These are phyloP conservation scores for Fistulina hepatica DNA, from an alignment of 1,284 basidiomycete genomes.

Conservation along the genomic window DNA sequence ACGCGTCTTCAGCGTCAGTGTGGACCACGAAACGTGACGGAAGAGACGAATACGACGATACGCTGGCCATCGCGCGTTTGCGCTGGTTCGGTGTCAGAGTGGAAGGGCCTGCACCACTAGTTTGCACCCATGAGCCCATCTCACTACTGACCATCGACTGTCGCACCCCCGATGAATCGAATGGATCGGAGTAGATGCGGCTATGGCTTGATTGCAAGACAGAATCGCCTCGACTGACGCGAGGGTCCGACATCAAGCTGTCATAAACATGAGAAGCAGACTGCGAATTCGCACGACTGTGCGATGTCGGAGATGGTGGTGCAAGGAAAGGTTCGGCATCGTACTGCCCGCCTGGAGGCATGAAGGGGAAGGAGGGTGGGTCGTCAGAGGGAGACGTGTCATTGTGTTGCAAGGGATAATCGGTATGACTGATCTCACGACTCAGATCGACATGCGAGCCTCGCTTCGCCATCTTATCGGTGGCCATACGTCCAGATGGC, in stretches of 20 bases:
- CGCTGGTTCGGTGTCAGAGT: too few species aligned
- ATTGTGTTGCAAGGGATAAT: too few species aligned
- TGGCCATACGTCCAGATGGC: background rate
- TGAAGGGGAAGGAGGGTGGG: constrained; percentile 16
- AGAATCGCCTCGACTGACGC: too few species aligned
- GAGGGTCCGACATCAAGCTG: background rate
- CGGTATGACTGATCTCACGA: too few species aligned
- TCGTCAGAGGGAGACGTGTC: constrained; percentile 13
- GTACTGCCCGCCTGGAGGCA: constrained; percentile 19
- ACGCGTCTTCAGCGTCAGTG: constrained; percentile 52
- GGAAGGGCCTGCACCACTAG: constrained; percentile 23
- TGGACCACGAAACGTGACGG: constrained; percentile 56
- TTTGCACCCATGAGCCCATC: too few species aligned
- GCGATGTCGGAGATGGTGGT: constrained; percentile 12
- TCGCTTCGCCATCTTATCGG: too few species aligned
- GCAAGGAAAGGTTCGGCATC: constrained; percentile 19
- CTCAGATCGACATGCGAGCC: constrained; percentile 14
- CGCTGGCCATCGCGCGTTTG: constrained; percentile 44
- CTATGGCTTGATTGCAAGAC: too few species aligned
- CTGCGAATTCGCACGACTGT: too few species aligned
- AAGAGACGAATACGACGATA: constrained; percentile 28
- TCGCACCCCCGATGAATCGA: too few species aligned
- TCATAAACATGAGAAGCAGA: too few species aligned
- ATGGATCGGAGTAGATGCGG: too few species aligned
- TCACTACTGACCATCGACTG: too few species aligned